Evolutionary conservation across 345 rosid species (phyloP), one percentile per base, ranked within the genome.

Genomic region (Aquilaria yunnanensis): DNA sequence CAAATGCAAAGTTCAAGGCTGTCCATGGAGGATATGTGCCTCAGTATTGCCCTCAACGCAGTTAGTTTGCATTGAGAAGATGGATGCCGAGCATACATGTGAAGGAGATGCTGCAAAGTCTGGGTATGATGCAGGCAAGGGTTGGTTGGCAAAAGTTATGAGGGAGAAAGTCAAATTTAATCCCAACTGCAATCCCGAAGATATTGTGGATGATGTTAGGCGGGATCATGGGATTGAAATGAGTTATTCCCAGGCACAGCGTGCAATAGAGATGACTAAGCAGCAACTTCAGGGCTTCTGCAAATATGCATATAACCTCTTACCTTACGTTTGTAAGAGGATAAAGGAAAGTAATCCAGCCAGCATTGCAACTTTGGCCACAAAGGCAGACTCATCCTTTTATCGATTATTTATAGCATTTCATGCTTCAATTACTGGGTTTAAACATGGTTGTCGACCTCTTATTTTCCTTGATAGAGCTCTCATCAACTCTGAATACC

Each of bases 241-340:
- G 64, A 79, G 75, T 47, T 85, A 83, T 49, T 61, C 76, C 32
- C 82, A 83, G 61, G 84, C 78, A 49, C 74, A 88, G 86, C 88
- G 80, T 67, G 86, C 80, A 54, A 59, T 83, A 9, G 86, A 83
- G 71, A 79, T 75, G 66, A 83, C 88, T 41, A 74, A 72, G 69
- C 76, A 68, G 65, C 82, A 79, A 59, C 82, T 80, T 51, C 86
- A 61, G 47, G 86, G 83, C 59, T 76, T 83, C 7, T 66, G 63
- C 62, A 72, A 77, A 62, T 83, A 81, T 31, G 75, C 81, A 3
- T 85, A 83, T 57, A 62, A 66, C 34, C 80, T 61, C 69, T 66
- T 85, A 60, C 86, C 86, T 13, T 83, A 80, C 78, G 70, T 80
- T 53, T 74, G 80, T 72, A 78, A 83, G 64, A 79, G 71, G 74